A percentile compares a stretch with the other conserved stretches of the same genome.
phyloP scores from a whole-genome alignment of 306 rosid genomes.

The Begonia fuchsioides region DNA sequence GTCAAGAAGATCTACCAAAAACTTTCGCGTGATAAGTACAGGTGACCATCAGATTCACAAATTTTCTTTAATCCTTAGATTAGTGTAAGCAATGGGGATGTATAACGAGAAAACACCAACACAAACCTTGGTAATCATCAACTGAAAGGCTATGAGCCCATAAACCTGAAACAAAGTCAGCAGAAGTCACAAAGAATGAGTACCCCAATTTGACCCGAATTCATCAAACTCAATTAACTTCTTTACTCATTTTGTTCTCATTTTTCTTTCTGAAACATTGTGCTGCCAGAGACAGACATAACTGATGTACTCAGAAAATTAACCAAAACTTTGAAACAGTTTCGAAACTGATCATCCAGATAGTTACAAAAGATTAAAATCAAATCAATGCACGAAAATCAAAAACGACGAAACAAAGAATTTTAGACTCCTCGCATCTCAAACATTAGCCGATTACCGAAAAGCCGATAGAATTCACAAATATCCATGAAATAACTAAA shows the following conservation, averaged over 20 bases:
- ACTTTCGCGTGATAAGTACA: too few species aligned
- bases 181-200: not conserved
- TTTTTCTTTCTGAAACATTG: too few species aligned
- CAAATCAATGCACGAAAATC: too few species aligned
- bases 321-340: too few species aligned
- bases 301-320: too few species aligned
- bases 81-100: not conserved
- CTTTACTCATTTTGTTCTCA: too few species aligned
- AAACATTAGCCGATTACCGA: not conserved
- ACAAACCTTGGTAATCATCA: constrained; percentile 90
- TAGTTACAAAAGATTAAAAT: too few species aligned
- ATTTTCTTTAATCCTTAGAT: not conserved
- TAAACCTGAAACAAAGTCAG: constrained; percentile 41
- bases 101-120: constrained; percentile 1
- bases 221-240: too few species aligned
- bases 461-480: not conserved
- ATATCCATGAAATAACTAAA: not conserved
- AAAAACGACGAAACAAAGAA: too few species aligned
- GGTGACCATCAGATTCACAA: not conserved
- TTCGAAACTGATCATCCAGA: too few species aligned
- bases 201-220: not conserved
- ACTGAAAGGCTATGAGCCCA: constrained; percentile 64
- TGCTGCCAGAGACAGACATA: too few species aligned
- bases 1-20: constrained; percentile 60
- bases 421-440: too few species aligned